Conservation (phyloP, 495 filamentous ascomycete species). For the Schizothecium vesticola region DNA sequence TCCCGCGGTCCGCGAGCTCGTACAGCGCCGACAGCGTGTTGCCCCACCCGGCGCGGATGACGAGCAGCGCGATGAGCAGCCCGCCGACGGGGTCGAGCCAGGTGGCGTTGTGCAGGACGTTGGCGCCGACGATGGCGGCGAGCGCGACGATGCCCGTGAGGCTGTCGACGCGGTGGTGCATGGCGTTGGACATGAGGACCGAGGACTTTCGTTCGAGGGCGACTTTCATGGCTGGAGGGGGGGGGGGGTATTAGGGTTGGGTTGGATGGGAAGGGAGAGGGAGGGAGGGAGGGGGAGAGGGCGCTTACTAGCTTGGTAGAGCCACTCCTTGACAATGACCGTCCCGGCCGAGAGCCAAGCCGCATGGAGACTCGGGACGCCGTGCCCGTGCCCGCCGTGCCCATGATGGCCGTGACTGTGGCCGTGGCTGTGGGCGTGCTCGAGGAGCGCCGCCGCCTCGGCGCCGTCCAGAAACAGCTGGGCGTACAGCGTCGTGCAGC, state of each 20-base stretch:
- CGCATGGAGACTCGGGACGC: conserved; percentile 76
- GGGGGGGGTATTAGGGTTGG: background rate
- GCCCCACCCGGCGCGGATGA: conserved; percentile 80
- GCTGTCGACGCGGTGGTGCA: conserved; percentile 94
- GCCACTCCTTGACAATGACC: conserved; percentile 90
- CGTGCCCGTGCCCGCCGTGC: conserved; percentile 58
- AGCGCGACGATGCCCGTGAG: conserved; percentile 91
- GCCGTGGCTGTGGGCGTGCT: conserved; percentile 58
- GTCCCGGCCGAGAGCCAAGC: conserved; percentile 93
- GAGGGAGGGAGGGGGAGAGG: background rate
- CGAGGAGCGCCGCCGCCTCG: conserved; percentile 52
- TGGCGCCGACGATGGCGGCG: conserved; percentile 79
- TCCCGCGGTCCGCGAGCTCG: conserved; percentile 83
- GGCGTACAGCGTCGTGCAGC: conserved; percentile 65
- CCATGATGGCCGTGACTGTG: conserved; percentile 24
- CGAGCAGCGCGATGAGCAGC: conserved; percentile 83
- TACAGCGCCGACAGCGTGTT: conserved; percentile 78
- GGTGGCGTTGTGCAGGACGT: conserved; percentile 71
- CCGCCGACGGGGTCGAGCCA: conserved; percentile 97
- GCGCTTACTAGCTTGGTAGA: conserved; percentile 86
- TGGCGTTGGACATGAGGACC: conserved; percentile 92
- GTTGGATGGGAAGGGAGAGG: too few species aligned
- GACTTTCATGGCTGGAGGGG: conserved; percentile 77
- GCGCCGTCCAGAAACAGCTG: conserved; percentile 71
- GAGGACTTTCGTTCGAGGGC: conserved; percentile 91